phyloP scores from a whole-genome alignment of 2,329 filamentous ascomycete species.

The Hymenoscyphus linearis region DNA sequence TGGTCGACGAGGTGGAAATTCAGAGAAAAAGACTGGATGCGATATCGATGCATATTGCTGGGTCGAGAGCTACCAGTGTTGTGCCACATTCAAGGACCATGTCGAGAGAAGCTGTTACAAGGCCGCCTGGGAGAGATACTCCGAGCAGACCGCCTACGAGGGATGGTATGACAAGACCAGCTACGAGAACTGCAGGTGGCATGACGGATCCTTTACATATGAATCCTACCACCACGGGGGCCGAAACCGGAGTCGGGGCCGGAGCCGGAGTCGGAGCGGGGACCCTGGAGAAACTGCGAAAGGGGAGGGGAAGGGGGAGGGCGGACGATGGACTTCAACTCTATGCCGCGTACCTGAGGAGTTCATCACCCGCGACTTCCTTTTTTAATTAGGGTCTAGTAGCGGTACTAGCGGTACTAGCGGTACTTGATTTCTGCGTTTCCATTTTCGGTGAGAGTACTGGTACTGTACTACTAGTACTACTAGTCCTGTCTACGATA shows the following conservation, averaged over 20 bases:
- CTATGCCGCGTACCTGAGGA: conserved; percentile 18
- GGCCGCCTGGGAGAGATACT: not conserved
- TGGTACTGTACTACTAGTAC: not conserved
- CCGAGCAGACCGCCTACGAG: not conserved
- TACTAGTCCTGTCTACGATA: not conserved
- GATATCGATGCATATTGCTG: not conserved
- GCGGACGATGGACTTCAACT: conserved; percentile 12
- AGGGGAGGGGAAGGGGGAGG: not conserved
- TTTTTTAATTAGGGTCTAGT: too few species aligned
- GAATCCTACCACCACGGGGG: too few species aligned
- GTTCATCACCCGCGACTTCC: conserved; percentile 2
- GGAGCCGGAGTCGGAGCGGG: not conserved
- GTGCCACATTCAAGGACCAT: too few species aligned
- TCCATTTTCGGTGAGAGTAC: too few species aligned
- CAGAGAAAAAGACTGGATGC: conserved; percentile 7
- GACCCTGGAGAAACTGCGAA: not conserved
- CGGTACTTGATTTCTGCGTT: not conserved
- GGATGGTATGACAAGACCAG: not conserved
- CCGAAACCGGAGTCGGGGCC: too few species aligned
- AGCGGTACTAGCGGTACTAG: not conserved
- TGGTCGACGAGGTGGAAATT: conserved; percentile 13
- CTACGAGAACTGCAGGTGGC: not conserved
- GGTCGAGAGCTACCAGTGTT: not conserved
- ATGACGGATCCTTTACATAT: not conserved
- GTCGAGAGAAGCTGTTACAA: not conserved